Conservation (phyloP, 2,329 filamentous ascomycete genomes). For the Penicillium sp. region DNA sequence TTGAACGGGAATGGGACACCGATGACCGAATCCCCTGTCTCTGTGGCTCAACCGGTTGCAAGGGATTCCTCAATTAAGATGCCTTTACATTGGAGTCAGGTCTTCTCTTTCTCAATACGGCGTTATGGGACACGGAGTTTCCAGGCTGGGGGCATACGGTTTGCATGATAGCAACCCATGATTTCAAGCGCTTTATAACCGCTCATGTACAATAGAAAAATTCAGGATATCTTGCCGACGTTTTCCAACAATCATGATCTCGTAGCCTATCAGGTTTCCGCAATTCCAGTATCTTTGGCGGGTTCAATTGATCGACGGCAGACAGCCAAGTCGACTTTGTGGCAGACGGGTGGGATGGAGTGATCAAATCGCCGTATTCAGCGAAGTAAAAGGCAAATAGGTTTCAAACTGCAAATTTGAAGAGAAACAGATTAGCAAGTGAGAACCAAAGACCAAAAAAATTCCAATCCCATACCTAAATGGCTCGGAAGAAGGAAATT, state of each 20-base stretch:
- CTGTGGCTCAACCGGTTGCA: conserved; percentile 91
- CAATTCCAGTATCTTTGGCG: no score
- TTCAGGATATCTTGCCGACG: conserved; percentile 8
- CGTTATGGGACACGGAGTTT: conserved; percentile 14
- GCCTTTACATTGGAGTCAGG: conserved; percentile 6
- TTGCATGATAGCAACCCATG: conserved; percentile 15
- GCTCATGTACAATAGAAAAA: conserved; percentile 26
- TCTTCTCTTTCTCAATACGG: conserved; percentile 4
- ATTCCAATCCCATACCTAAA: conserved; percentile 50
- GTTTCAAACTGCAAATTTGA: no score
- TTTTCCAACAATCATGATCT: not conserved
- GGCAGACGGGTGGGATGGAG: no score
- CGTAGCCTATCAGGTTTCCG: not conserved
- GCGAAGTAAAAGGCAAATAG: no score
- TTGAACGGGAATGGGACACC: conserved; percentile 92
- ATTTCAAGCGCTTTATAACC: conserved; percentile 18
- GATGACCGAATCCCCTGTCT: conserved; percentile 95
- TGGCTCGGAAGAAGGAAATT: conserved; percentile 94
- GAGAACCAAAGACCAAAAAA: no score
- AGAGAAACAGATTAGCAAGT: no score
- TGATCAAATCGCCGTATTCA: no score
- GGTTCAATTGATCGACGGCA: no score
- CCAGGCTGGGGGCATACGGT: conserved; percentile 2
- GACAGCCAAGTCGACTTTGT: no score
- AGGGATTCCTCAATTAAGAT: conserved; percentile 91